A percentile compares a stretch with the other conserved stretches of the same genome.
phyloP scores from a whole-genome alignment of 2,329 filamentous ascomycete species.

The Didymella segeticola region DNA sequence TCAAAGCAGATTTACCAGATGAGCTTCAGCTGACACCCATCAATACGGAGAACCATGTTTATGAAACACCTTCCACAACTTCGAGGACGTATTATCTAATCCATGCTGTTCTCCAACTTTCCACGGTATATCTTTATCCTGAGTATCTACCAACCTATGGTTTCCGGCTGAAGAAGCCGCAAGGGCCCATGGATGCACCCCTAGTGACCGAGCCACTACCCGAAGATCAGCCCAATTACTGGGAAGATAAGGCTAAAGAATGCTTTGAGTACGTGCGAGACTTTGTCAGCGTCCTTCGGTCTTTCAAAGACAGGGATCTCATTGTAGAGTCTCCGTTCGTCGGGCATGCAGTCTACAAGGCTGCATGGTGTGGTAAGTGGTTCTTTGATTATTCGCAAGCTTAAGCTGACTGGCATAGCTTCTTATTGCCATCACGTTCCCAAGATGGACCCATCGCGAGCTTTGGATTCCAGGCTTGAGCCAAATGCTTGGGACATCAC shows the following conservation, averaged over 20 bases:
- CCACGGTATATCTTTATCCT: conserved; percentile 71
- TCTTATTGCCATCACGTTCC: conserved; percentile 73
- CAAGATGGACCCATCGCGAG: conserved; percentile 67
- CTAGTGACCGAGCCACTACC: conserved; percentile 56
- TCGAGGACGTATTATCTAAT: conserved; percentile 71
- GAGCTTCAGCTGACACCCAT: conserved; percentile 64
- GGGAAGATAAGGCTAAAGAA: conserved; percentile 66
- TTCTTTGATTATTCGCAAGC: not conserved
- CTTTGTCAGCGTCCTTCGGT: conserved; percentile 69
- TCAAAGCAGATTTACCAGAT: conserved; percentile 62
- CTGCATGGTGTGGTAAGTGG: conserved; percentile 63
- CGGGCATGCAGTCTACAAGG: conserved; percentile 71
- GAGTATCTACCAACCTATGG: conserved; percentile 71
- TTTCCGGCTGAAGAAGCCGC: conserved; percentile 60
- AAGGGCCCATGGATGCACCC: conserved; percentile 66
- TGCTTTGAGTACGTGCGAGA: conserved; percentile 69
- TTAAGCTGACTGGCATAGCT: conserved; percentile 41
- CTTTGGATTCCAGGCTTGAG: conserved; percentile 51
- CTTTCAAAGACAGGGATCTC: conserved; percentile 65
- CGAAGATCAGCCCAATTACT: conserved; percentile 55
- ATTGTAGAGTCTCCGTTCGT: conserved; percentile 72
- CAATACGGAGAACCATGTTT: conserved; percentile 72
- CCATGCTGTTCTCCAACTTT: conserved; percentile 70
- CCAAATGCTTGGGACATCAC: conserved; percentile 28
- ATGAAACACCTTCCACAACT: conserved; percentile 57